Base-by-base conservation (phyloP, 805 yeast genomes). In the Wickerhamiella azymoides region DNA sequence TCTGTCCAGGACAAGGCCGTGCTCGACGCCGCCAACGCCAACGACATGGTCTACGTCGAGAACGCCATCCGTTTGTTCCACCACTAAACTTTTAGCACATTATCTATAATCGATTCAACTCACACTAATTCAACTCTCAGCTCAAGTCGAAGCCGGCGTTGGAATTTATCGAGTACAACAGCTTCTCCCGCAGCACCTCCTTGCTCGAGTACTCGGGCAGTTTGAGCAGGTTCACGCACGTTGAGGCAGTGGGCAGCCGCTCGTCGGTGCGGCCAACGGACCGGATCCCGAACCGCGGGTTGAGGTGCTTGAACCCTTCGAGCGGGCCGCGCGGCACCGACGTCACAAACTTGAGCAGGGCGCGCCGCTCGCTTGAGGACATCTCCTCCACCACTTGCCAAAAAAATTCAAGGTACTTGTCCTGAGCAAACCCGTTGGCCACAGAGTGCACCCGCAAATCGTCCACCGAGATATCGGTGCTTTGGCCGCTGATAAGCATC, bases 41-140 rank as follows among this genome's bases (percentile, higher is more conserved):
- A 79, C 61, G 82, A 77, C 59, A 72, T 92, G 53, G 95, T 88
- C 54, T 92, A 88, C 63, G 94, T 88, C 54, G 97, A 92, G 71
- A 92, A 89, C 71, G 92, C 94, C 63, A 86, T 89, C 63, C 84
- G 99, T 64, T 71, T 92, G 67, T 92, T 92, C 94, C 99, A 92
- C 66, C 99, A 92, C 68, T 92, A 72, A 65, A 9, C n/a, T 17
- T 11, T 25, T 14, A 27, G n/a, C n/a, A 13, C 11, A 25, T 27
- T 37, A 19, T 18, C 32, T 38, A 25, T n/a, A n/a, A n/a, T n/a
- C 18, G 25, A 24, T 16, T 9, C 10, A 11, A 14, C 10, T 38
- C 26, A 9, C 13, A 2, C 18, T 16, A 10, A n/a, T 8, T 13
- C n/a, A 28, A n/a, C 13, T 8, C 14, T 30, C 33, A 50, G 32